Evolutionary conservation across 2,329 filamentous ascomycete genomes (phyloP).

Genomic region (Nemania diffusa): DNA sequence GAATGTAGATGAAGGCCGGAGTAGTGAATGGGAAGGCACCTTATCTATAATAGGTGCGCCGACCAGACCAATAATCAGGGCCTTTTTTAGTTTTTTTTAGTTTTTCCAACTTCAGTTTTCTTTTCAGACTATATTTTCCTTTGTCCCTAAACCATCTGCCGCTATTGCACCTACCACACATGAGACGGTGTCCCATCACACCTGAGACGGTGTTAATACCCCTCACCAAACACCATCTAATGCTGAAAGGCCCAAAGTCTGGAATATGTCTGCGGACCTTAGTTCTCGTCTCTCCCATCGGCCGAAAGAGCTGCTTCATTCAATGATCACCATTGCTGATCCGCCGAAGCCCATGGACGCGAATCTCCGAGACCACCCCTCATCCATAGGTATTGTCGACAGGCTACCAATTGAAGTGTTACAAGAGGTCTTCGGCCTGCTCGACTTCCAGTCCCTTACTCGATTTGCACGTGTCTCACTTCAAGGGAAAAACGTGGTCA

Average conservation of each 20-base stretch:
- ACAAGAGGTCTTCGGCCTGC: constrained; percentile 9
- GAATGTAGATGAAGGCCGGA: too few species aligned
- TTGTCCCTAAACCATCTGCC: too few species aligned
- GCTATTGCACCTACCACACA: too few species aligned
- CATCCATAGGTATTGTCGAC: constrained; percentile 22
- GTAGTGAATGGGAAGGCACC: too few species aligned
- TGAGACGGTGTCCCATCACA: too few species aligned
- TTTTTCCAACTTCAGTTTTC: too few species aligned
- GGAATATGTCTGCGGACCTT: constrained; percentile 12
- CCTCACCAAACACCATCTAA: constrained; percentile 15
- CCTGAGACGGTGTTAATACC: not conserved
- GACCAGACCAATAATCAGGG: too few species aligned
- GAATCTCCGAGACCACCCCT: constrained; percentile 2
- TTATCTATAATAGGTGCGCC: too few species aligned
- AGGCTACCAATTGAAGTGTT: constrained; percentile 19
- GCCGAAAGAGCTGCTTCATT: constrained; percentile 12
- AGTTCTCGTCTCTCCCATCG: constrained; percentile 25
- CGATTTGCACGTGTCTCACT: constrained; percentile 16
- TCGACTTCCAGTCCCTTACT: constrained; percentile 19
- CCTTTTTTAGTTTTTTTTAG: too few species aligned
- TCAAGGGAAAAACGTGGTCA: constrained; percentile 12
- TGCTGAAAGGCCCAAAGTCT: constrained; percentile 16
- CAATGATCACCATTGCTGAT: constrained; percentile 23
- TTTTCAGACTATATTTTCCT: too few species aligned
- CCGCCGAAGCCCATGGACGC: constrained; percentile 17